A percentile compares a stretch with the other conserved stretches of the same genome.
These are phyloP conservation scores for Suhomyces taliae DNA, from an alignment of 1,139 yeast genomes.

Conservation along the genomic window DNA sequence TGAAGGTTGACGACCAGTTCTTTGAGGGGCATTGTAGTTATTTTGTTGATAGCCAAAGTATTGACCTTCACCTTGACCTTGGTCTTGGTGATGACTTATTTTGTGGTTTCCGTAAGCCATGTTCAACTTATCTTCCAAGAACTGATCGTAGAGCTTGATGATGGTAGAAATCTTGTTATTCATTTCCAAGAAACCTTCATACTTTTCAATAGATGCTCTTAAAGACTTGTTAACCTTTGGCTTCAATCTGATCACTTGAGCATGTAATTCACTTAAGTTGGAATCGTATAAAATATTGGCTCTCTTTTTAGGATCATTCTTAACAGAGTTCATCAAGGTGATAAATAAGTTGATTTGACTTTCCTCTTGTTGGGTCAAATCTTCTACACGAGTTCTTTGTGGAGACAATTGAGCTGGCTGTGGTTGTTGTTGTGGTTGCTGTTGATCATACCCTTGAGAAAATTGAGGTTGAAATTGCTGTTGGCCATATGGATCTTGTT, in stretches of 20 bases:
- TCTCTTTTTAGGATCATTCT: conserved; percentile 47
- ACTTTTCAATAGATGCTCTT: conserved; percentile 60
- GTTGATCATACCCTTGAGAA: conserved; percentile 3
- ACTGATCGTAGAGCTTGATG: conserved; percentile 72
- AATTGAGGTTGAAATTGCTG: conserved; percentile 4
- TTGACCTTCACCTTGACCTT: no score
- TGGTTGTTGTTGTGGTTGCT: conserved; percentile 2
- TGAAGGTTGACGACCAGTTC: not conserved
- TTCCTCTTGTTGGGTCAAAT: conserved; percentile 60
- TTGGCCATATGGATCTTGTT: not conserved
- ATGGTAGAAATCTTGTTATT: conserved; percentile 82
- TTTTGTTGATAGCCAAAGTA: not conserved
- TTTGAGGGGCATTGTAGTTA: not conserved
- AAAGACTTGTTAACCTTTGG: conserved; percentile 75
- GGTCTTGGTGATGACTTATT: conserved; percentile 7
- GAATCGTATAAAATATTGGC: conserved; percentile 62
- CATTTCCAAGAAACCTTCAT: conserved; percentile 72
- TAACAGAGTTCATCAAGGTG: conserved; percentile 57
- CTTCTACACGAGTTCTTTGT: conserved; percentile 20
- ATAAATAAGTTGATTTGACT: conserved; percentile 70
- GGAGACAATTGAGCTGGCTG: conserved; percentile 10
- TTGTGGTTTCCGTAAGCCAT: conserved; percentile 45
- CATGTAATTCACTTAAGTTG: conserved; percentile 62
- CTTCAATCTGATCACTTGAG: conserved; percentile 61
- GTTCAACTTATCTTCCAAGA: conserved; percentile 66